phyloP scores from a whole-genome alignment of 2,329 filamentous ascomycete genomes.

The Didymella glomerata region DNA sequence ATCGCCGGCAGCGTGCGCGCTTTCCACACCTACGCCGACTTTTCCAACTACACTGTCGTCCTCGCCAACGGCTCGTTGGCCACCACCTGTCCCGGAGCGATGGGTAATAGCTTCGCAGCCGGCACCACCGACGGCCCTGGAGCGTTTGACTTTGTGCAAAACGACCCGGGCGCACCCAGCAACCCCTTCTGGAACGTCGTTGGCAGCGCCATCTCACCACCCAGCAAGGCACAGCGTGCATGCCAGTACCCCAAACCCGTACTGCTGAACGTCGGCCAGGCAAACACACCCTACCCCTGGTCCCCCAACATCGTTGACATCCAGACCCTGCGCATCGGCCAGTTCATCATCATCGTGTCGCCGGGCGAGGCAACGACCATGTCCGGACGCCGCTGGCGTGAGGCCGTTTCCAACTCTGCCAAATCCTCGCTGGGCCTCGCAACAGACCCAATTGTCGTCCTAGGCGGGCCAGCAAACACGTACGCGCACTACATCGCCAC shows the following conservation, averaged over 20 bases:
- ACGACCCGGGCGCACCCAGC: constrained; percentile 75
- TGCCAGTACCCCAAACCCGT: constrained; percentile 88
- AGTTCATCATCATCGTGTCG: constrained; percentile 82
- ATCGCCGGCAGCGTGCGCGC: constrained; percentile 74
- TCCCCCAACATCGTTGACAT: constrained; percentile 91
- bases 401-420: constrained; percentile 44
- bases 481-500: constrained; percentile 87
- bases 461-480: constrained; percentile 88
- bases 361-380: constrained; percentile 92
- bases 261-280: constrained; percentile 85
- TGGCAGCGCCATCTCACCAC: constrained; percentile 74
- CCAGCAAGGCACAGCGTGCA: constrained; percentile 71
- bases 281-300: constrained; percentile 83
- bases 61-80: constrained; percentile 76
- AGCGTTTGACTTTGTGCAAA: constrained; percentile 92
- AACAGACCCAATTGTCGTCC: constrained; percentile 68
- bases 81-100: constrained; percentile 81
- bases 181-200: constrained; percentile 85
- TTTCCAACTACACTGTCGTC: constrained; percentile 76
- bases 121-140: constrained; percentile 93
- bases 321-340: constrained; percentile 83
- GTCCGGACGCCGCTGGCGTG: constrained; percentile 88
- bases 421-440: constrained; percentile 27
- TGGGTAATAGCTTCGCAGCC: constrained; percentile 92
- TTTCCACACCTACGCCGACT: constrained; percentile 85